Evolutionary conservation across 345 rosid species (phyloP), one percentile per base, ranked within the genome.

Genomic region (Angophora floribunda): DNA sequence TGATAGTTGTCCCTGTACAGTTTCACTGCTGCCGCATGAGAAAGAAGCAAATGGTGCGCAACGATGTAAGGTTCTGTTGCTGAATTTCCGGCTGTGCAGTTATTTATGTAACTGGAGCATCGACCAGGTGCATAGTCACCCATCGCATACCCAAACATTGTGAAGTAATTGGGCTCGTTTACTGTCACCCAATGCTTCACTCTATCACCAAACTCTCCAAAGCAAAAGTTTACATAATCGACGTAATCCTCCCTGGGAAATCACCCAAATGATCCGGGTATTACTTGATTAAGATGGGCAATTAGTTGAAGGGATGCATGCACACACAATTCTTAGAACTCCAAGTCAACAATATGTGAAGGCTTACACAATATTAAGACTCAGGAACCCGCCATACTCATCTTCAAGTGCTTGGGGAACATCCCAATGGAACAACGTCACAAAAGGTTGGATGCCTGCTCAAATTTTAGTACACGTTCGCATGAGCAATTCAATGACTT

Each of bases 1-100:
- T 92, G 94, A 50, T 94, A 92, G 26, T 91, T 91, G 24, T 88
- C 24, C 86, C 63, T 89, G 67, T 94, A 94, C 28, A 92, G 79
- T 65, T 87, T 61, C 41, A 87, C 92, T 2, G 92, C 92, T 19
- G 85, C 63, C 2, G 94, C 93, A 55, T 92, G 94, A n/a, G 92
- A 89, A 21, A 93, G 93, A 80, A 93, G 84, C 88, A 92, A 44
- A 85, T 92, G 51, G 86, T 93, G 93, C 2, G 88, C 89, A 6
- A 89, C 94, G 7, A 87, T 21, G 89, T 92, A 94, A 3, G 94
- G 95, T 86, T 94, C 92, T 0, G 92, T 92, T 7, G 90, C 92
- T 4, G 94, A 93, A 63, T 94, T 86, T 3, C 95, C 94, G 3
- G 51, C 55, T 1, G 87, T 87, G 88, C 96, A 95, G 28, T 90